phyloP scores from a whole-genome alignment of 2,329 filamentous ascomycete genomes.

The Lachnellula hyalina region DNA sequence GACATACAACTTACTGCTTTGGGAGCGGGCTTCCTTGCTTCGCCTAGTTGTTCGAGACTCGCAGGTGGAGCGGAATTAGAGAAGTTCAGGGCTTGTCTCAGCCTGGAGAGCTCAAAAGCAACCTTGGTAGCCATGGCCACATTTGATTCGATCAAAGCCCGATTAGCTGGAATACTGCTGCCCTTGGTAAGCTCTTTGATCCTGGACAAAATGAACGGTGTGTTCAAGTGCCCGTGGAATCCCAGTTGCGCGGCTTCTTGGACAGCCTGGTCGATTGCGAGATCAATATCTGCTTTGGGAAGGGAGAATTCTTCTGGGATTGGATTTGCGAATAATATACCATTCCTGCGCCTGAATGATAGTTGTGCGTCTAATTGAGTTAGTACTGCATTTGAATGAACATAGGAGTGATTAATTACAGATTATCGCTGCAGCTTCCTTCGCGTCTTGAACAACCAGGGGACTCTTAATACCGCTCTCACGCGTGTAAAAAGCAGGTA shows the following conservation, averaged over 20 bases:
- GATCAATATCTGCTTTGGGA: conserved; percentile 52
- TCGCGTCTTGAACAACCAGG: conserved; percentile 65
- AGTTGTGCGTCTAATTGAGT: conserved; percentile 63
- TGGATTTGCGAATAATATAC: conserved; percentile 82
- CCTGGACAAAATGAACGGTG: conserved; percentile 61
- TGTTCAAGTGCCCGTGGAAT: conserved; percentile 59
- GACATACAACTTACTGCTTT: too few relatives aligned
- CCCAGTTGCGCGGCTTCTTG: conserved; percentile 47
- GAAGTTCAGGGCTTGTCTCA: background rate
- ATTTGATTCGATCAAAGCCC: conserved; percentile 61
- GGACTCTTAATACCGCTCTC: conserved; percentile 82
- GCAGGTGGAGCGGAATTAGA: background rate
- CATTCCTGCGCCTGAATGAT: conserved; percentile 61
- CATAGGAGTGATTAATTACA: conserved; percentile 39
- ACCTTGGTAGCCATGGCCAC: conserved; percentile 60
- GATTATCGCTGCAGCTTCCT: conserved; percentile 85
- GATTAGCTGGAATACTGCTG: conserved; percentile 57
- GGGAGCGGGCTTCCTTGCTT: background rate
- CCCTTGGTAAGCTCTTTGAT: conserved; percentile 64
- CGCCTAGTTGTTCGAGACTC: background rate
- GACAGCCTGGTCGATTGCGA: conserved; percentile 51
- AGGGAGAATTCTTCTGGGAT: conserved; percentile 57
- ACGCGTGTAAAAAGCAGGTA: conserved; percentile 88
- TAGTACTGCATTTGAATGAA: conserved; percentile 1
- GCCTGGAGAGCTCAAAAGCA: conserved; percentile 44